Base-by-base conservation (phyloP, 352 stramenopile genomes). In the Pythium volutum region DNA sequence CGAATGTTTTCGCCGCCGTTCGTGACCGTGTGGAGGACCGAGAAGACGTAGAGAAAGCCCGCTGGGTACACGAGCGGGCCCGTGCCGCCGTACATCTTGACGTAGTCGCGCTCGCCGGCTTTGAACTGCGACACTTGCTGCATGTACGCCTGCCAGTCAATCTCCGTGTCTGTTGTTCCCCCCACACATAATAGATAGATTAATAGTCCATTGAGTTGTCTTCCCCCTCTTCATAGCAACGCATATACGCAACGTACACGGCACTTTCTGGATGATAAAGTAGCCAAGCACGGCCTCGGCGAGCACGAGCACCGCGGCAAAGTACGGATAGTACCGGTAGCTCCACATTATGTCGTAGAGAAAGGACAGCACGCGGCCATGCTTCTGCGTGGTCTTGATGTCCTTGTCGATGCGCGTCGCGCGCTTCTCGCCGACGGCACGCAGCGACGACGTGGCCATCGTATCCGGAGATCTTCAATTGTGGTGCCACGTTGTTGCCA, bases 61-160 rank as follows among this genome's bases (percentile, higher is more conserved):
- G 97, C 97, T 14, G 97, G 97, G 73, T 99, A 99, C 39, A 99
- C 97, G 6, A 99, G 70, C 31, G 97, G 97, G 1, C 97, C 97
- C 4, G 97, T 99, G 65, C 95, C 87, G 33, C 97, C 97, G 41
- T 85, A 75, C 62, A 99, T 97, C 50, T 98, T 88, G 31, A 87
- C 52, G 76, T 99, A 99, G 75, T 99, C 87, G 29, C 89, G 83
- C 71, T 99, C 94, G 59, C 96, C 97, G 42, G 81, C 75, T 41
- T 98, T 83, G 68, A 97, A 97, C 29, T 83, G 69, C 59, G 88
- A 81, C 26, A 99, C 97, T 75, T 99, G 93, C 81, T 99, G 81
- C 97, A 99, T 99, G 81, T 99, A 99, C 16, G 97, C 97, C 63
- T 91, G 84, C 96, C 96, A 99, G 76, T 99, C 97, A 67, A 99